phyloP scores from a whole-genome alignment of 768 basidiomycete genomes.

The Gelatoporia subvermispora region DNA sequence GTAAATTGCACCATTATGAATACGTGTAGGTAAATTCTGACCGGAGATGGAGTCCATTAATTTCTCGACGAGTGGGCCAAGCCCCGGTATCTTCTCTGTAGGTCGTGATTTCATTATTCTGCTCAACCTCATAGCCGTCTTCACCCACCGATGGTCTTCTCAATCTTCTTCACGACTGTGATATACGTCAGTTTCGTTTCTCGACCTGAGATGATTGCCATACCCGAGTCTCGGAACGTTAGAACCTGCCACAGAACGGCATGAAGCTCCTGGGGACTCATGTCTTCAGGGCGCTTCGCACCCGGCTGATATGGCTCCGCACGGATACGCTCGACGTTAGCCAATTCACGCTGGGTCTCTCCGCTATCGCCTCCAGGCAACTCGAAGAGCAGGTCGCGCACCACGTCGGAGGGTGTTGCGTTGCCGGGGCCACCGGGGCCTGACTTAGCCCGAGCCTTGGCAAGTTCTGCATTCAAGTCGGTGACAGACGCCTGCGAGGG shows the following conservation, averaged over 20 bases:
- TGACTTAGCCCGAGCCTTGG: constrained; percentile 56
- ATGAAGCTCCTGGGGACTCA: constrained; percentile 89
- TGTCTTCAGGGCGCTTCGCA: constrained; percentile 69
- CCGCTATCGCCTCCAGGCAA: constrained; percentile 51
- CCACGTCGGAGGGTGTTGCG: constrained; percentile 37
- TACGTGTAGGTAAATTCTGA: constrained; percentile 21
- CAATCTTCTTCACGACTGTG: constrained; percentile 72
- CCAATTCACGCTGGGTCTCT: constrained; percentile 72
- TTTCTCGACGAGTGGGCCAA: constrained; percentile 71
- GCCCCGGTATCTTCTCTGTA: constrained; percentile 79
- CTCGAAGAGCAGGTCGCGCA: constrained; percentile 57
- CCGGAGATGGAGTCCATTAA: constrained; percentile 68
- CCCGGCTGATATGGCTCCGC: constrained; percentile 47
- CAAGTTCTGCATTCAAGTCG: constrained; percentile 78
- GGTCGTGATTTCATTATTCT: not conserved
- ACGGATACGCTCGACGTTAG: constrained; percentile 65
- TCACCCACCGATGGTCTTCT: constrained; percentile 57
- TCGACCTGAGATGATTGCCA: constrained; percentile 15
- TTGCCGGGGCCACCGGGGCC: constrained; percentile 24
- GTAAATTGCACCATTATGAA: not conserved
- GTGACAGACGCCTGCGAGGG: constrained; percentile 64
- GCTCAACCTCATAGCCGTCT: not conserved
- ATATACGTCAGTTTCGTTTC: not conserved
- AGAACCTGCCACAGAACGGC: constrained; percentile 80
- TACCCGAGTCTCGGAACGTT: constrained; percentile 76